Evolutionary conservation across 495 filamentous ascomycete genomes (phyloP).

Genomic region (Daldinia caldariorum): DNA sequence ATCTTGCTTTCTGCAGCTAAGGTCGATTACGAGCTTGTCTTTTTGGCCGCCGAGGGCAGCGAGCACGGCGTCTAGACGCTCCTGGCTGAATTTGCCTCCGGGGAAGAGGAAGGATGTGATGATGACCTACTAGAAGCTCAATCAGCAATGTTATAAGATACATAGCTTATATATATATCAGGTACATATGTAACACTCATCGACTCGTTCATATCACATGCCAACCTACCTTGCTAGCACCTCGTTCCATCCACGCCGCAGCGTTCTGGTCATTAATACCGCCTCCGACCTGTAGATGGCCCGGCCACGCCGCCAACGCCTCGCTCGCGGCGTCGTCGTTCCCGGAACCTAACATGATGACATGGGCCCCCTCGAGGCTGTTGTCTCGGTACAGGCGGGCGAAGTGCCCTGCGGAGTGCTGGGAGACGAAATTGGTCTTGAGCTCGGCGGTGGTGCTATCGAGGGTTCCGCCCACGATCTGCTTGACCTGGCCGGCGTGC

Average conservation of each 20-base stretch:
- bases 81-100: conserved; percentile 76
- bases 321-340: conserved; percentile 83
- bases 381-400: conserved; percentile 79
- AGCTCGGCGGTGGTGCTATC: conserved; percentile 70
- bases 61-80: conserved; percentile 76
- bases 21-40: conserved; percentile 88
- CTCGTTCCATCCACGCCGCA: conserved; percentile 81
- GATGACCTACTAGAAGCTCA: conserved; percentile 73
- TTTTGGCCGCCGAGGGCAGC: conserved; percentile 74
- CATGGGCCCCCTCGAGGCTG: conserved; percentile 81
- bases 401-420: conserved; percentile 81
- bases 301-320: conserved; percentile 79
- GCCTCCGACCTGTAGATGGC: conserved; percentile 84
- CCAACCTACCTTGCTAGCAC: conserved; percentile 83
- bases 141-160: conserved; percentile 18
- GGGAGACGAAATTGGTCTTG: conserved; percentile 90
- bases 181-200: background rate
- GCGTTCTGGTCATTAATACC: conserved; percentile 90
- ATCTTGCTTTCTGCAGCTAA: conserved; percentile 82
- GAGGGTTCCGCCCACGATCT: conserved; percentile 95
- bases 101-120: conserved; percentile 86
- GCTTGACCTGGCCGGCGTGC: conserved; percentile 94
- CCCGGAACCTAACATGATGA: conserved; percentile 92
- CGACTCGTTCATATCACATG: background rate
- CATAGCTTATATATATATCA: background rate